These are phyloP conservation scores for Metrosideros polymorpha DNA, from an alignment of 441 rosid species.

Conservation along the genomic window DNA sequence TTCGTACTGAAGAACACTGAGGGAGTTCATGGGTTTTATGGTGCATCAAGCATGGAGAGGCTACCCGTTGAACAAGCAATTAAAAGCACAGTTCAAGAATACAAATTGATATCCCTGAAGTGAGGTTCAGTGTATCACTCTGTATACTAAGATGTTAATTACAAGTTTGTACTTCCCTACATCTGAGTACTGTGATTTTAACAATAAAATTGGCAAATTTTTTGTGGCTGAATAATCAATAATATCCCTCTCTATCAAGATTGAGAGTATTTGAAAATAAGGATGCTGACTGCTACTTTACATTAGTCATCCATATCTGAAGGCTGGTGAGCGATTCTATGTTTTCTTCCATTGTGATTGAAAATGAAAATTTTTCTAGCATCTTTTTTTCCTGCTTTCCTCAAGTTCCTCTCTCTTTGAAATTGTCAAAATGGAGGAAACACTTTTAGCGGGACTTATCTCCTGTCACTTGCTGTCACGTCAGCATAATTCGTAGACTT, in stretches of 20 bases:
- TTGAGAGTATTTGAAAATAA: neutral
- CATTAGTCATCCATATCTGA: neutral
- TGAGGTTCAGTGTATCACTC: constrained; percentile 21
- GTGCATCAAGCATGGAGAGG: constrained; percentile 99
- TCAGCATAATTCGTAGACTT: neutral
- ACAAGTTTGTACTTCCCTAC: neutral
- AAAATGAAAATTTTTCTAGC: neutral
- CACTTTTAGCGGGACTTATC: neutral
- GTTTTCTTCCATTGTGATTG: neutral
- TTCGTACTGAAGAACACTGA: constrained; percentile 55
- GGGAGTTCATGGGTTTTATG: constrained; percentile 90
- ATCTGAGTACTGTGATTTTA: neutral
- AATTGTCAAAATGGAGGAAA: neutral
- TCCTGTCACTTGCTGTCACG: neutral
- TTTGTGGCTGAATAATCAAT: neutral
- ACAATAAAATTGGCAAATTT: neutral
- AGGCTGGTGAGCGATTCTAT: neutral
- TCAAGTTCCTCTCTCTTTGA: neutral
- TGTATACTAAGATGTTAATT: neutral
- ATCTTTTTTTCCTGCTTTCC: neutral
- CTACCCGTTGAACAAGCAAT: constrained; percentile 85
- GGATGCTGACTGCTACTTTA: neutral
- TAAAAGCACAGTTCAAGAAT: constrained; percentile 56
- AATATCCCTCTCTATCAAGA: neutral
- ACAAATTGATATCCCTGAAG: constrained; percentile 60